A percentile compares a stretch with the other conserved stretches of the same genome.
These are phyloP conservation scores for Curvularia lunata DNA, from an alignment of 2,329 filamentous ascomycete species.

Conservation along the genomic window DNA sequence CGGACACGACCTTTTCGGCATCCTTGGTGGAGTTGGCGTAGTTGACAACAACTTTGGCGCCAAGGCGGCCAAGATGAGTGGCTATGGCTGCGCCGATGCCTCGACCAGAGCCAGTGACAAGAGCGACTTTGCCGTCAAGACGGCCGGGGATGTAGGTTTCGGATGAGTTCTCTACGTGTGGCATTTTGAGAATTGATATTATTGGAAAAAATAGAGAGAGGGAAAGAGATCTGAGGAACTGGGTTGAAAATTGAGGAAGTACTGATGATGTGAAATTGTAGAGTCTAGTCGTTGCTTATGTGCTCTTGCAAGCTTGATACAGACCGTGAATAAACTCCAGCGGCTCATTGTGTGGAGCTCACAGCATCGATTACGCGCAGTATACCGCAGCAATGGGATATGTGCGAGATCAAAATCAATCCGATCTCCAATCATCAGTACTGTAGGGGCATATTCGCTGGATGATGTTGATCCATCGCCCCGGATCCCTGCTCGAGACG, in stretches of 20 bases:
- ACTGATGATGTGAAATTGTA: not conserved
- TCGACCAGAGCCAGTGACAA: constrained; percentile 66
- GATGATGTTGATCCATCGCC: not conserved
- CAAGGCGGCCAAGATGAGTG: constrained; percentile 66
- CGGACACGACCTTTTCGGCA: constrained; percentile 53
- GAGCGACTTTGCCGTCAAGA: constrained; percentile 57
- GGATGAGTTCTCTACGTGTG: not conserved
- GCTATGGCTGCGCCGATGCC: constrained; percentile 69
- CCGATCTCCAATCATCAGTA: not conserved
- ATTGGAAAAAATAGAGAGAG: not conserved
- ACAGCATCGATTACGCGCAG: not conserved
- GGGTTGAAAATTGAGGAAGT: not conserved
- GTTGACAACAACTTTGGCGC: constrained; percentile 69
- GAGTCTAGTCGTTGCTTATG: not conserved
- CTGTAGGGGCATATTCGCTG: not conserved
- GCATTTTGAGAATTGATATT: not conserved
- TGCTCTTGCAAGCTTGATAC: not conserved
- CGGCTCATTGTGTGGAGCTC: not conserved
- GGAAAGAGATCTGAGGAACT: not conserved
- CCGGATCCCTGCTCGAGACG: not conserved
- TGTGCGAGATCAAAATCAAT: not conserved
- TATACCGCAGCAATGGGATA: not conserved
- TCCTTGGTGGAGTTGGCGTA: constrained; percentile 59
- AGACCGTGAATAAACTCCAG: not conserved
- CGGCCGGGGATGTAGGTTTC: constrained; percentile 2